A percentile compares a stretch with the other conserved stretches of the same genome.
These are phyloP conservation scores for Leccinellum luteum DNA, from an alignment of 768 basidiomycete genomes.

Conservation along the genomic window DNA sequence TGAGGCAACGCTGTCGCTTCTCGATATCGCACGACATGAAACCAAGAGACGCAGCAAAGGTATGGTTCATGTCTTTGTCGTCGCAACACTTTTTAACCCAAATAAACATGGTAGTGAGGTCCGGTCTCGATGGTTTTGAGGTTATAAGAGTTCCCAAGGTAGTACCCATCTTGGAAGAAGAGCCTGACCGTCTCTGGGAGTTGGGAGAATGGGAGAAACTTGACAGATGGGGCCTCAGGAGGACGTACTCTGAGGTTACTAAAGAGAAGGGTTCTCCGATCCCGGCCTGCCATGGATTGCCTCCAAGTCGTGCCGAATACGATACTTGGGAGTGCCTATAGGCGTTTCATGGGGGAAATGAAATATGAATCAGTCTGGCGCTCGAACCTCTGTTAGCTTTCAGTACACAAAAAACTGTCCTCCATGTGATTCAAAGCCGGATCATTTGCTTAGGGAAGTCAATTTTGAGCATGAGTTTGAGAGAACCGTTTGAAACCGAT, in stretches of 20 bases:
- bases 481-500: neutral
- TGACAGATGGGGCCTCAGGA: conserved; percentile 11
- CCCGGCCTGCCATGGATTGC: neutral
- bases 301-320: conserved; percentile 1
- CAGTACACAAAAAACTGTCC: neutral
- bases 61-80: neutral
- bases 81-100: neutral
- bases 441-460: no score
- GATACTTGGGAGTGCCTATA: conserved; percentile 18
- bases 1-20: neutral
- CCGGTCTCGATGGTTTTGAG: conserved; percentile 21
- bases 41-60: conserved; percentile 12
- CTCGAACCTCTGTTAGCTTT: neutral
- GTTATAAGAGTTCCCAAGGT: conserved; percentile 20
- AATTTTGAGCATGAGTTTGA: neutral
- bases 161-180: conserved; percentile 14
- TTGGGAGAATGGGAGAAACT: conserved; percentile 24
- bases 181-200: neutral
- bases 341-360: neutral
- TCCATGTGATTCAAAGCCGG: neutral
- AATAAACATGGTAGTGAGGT: conserved; percentile 6
- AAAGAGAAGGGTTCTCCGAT: conserved; percentile 2
- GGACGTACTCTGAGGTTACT: conserved; percentile 25
- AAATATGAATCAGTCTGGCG: neutral
- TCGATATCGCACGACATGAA: conserved; percentile 9